phyloP scores from a whole-genome alignment of 1,139 yeast species.

The Yamadazyma triangularis region DNA sequence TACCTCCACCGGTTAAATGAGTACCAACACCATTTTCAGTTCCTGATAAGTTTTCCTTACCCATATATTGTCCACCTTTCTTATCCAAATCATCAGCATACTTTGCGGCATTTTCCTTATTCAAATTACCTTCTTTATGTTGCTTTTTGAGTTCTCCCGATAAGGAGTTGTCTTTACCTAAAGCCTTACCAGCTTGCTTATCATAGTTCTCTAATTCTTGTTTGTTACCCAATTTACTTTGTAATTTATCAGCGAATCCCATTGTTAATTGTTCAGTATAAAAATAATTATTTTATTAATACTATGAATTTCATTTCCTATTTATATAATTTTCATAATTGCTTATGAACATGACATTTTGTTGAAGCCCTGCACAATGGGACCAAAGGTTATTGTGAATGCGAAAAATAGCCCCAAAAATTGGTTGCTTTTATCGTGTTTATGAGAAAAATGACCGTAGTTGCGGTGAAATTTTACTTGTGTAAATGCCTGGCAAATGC shows the following conservation, averaged over 20 bases:
- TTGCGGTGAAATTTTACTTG: background rate
- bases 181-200: slow-evolving; percentile 29
- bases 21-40: slow-evolving; percentile 27
- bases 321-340: no score
- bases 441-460: background rate
- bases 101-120: slow-evolving; percentile 24
- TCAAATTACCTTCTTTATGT: slow-evolving; percentile 26
- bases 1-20: slow-evolving; percentile 14
- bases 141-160: slow-evolving; percentile 21
- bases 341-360: no score
- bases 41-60: slow-evolving; percentile 27
- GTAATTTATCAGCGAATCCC: slow-evolving; percentile 35
- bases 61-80: slow-evolving; percentile 23
- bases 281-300: no score
- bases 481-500: no score
- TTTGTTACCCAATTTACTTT: slow-evolving; percentile 20
- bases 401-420: no score
- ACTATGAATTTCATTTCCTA: no score
- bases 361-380: no score
- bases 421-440: background rate
- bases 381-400: no score
- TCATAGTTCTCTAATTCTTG: slow-evolving; percentile 31
- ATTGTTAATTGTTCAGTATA: no score
- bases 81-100: slow-evolving; percentile 24
- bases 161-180: slow-evolving; percentile 18